These are phyloP conservation scores for Aspergillus panamensis DNA, from an alignment of 495 filamentous ascomycete species.

Conservation along the genomic window DNA sequence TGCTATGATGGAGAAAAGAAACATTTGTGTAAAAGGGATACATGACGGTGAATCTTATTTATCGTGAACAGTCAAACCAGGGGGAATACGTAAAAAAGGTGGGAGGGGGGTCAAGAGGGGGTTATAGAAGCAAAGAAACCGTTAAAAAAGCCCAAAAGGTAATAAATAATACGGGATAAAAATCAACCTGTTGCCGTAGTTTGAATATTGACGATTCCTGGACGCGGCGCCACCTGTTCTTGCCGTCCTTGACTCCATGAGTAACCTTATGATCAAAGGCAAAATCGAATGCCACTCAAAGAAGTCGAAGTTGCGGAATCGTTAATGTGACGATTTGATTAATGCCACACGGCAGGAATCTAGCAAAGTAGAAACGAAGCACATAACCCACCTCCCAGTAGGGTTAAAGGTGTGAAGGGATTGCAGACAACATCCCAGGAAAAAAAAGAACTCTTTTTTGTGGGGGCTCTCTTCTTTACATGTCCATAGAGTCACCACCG, in stretches of 20 bases:
- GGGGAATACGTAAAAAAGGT: conserved; percentile 16
- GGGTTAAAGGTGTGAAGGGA: conserved; percentile 12
- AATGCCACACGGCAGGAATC: conserved; percentile 9
- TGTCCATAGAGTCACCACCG: conserved; percentile 93
- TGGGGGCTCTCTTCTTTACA: conserved; percentile 57
- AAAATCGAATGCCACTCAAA: conserved; percentile 6
- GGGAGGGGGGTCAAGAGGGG: conserved; percentile 8
- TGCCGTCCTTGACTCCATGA: not conserved
- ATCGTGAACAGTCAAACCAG: conserved; percentile 41
- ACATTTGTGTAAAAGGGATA: conserved; percentile 36
- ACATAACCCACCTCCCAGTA: conserved; percentile 12
- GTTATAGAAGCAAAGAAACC: conserved; percentile 22
- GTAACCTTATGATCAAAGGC: conserved; percentile 2
- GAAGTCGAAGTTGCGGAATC: conserved; percentile 6
- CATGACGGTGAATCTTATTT: conserved; percentile 60
- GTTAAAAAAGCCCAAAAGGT: conserved; percentile 18
- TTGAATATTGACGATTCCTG: conserved; percentile 1
- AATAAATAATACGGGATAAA: conserved; percentile 14
- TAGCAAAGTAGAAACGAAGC: conserved; percentile 18
- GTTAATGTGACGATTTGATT: not conserved
- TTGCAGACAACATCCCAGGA: conserved; percentile 16
- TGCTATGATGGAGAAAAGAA: conserved; percentile 30
- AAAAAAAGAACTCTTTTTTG: conserved; percentile 2
- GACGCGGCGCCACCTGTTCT: not conserved
- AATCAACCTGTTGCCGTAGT: conserved; percentile 6